Conservation (phyloP, 352 stramenopile genomes). For the Pythium monospermum region DNA sequence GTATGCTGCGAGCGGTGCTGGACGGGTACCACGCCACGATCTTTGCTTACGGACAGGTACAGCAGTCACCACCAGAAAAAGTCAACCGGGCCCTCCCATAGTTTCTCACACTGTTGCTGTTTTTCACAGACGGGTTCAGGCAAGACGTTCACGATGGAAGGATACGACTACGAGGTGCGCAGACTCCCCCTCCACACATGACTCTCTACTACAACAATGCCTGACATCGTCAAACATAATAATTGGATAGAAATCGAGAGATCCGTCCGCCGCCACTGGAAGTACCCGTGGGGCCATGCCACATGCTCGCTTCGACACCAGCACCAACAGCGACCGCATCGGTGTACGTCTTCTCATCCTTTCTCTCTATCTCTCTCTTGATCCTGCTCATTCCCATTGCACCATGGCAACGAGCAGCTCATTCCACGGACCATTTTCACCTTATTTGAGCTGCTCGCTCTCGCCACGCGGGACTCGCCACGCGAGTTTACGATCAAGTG, state of each 20-base stretch:
- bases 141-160: conserved; percentile 64
- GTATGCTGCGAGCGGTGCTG: conserved; percentile 29
- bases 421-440: conserved; percentile 43
- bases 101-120: not conserved
- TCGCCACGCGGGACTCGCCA: conserved; percentile 1
- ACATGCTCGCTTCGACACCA: conserved; percentile 15
- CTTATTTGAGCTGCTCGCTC: conserved; percentile 32
- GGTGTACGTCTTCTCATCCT: conserved; percentile 38
- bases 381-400: not conserved
- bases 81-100: not conserved
- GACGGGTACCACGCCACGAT: conserved; percentile 46
- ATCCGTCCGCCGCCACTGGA: not conserved
- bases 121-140: conserved; percentile 54
- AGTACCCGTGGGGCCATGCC: conserved; percentile 5
- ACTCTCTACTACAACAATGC: not conserved
- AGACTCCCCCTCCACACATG: not conserved
- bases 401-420: conserved; percentile 19
- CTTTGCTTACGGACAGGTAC: conserved; percentile 51
- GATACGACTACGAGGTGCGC: conserved; percentile 49
- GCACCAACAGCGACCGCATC: conserved; percentile 12
- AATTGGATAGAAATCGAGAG: not conserved
- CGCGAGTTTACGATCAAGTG: conserved; percentile 41
- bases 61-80: not conserved
- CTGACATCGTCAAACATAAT: not conserved
- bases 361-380: conserved; percentile 5